Evolutionary conservation across 176 grass and related monocot genomes (phyloP).

Genomic region (Aegilops longissima): DNA sequence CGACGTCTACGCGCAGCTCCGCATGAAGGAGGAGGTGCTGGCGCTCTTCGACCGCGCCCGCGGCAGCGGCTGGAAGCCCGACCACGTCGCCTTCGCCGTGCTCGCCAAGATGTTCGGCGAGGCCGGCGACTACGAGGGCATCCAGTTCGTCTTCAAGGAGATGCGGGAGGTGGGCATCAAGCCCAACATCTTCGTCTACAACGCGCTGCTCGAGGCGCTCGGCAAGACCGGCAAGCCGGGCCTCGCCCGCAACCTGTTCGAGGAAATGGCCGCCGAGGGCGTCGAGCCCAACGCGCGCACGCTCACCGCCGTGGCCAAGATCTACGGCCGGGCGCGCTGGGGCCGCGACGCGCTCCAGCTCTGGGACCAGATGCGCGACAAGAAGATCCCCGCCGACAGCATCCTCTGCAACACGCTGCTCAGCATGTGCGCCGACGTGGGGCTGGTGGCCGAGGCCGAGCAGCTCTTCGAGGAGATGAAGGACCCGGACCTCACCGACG

Average conservation of each 20-base stretch:
- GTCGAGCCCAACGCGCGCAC: conserved; percentile 80
- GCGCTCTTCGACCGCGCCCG: conserved; percentile 74
- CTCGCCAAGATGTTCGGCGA: conserved; percentile 87
- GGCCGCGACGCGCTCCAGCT: conserved; percentile 73
- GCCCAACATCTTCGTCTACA: conserved; percentile 93
- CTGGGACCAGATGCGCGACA: conserved; percentile 64
- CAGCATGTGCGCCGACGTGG: conserved; percentile 92
- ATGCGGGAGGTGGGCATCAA: conserved; percentile 60
- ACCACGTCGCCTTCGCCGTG: conserved; percentile 76
- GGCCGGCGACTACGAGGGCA: conserved; percentile 80
- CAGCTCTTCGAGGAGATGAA: conserved; percentile 90
- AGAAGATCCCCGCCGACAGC: conserved; percentile 67
- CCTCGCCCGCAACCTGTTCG: conserved; percentile 79
- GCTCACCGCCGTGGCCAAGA: conserved; percentile 79
- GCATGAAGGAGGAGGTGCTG: conserved; percentile 71
- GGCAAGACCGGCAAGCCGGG: conserved; percentile 67
- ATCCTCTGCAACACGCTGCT: conserved; percentile 92
- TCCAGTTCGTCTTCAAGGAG: conserved; percentile 68
- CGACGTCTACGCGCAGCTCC: conserved; percentile 70
- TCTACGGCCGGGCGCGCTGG: conserved; percentile 80
- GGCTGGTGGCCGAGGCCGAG: conserved; percentile 64
- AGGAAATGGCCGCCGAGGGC: conserved; percentile 64
- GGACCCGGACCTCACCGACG: background rate
- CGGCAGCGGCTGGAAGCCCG: conserved; percentile 70
- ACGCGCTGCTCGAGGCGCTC: conserved; percentile 74